Evolutionary conservation across 2,329 filamentous ascomycete genomes (phyloP).

Genomic region (Macroventuria anomochaeta): DNA sequence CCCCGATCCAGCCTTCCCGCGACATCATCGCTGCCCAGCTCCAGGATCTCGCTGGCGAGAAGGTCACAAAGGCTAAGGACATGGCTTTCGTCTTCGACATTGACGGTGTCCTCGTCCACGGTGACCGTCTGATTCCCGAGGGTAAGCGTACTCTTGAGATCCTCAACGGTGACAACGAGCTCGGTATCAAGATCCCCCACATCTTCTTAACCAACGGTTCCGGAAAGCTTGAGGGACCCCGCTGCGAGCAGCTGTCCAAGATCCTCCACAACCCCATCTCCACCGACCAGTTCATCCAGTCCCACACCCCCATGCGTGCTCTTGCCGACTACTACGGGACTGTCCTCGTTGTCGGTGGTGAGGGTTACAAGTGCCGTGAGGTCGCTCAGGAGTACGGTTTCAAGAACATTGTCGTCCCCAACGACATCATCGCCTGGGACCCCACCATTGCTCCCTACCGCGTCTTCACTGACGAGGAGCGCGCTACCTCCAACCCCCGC

Average conservation of each 20-base stretch:
- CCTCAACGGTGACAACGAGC: constrained; percentile 76
- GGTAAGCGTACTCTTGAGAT: constrained; percentile 71
- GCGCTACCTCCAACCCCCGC: constrained; percentile 69
- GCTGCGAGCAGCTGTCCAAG: constrained; percentile 70
- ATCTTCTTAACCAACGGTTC: constrained; percentile 79
- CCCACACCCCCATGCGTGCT: constrained; percentile 78
- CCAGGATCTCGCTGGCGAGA: constrained; percentile 70
- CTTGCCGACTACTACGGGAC: constrained; percentile 78
- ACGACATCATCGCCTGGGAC: constrained; percentile 76
- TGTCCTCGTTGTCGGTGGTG: constrained; percentile 76
- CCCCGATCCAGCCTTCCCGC: constrained; percentile 65
- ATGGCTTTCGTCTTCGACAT: constrained; percentile 84
- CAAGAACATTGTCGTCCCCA: constrained; percentile 74
- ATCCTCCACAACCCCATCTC: constrained; percentile 70
- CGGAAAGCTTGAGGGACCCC: constrained; percentile 71
- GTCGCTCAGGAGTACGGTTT: constrained; percentile 77
- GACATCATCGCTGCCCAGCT: constrained; percentile 74
- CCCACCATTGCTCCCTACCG: constrained; percentile 72
- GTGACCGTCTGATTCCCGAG: constrained; percentile 72
- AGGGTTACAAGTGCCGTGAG: constrained; percentile 75
- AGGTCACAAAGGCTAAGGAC: constrained; percentile 74
- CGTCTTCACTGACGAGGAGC: constrained; percentile 71
- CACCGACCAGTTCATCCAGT: constrained; percentile 78
- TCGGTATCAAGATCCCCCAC: constrained; percentile 78
- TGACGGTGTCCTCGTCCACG: constrained; percentile 77